Evolutionary conservation across 106 monocot genomes (phyloP).

Genomic region (Vanilla planifolia): DNA sequence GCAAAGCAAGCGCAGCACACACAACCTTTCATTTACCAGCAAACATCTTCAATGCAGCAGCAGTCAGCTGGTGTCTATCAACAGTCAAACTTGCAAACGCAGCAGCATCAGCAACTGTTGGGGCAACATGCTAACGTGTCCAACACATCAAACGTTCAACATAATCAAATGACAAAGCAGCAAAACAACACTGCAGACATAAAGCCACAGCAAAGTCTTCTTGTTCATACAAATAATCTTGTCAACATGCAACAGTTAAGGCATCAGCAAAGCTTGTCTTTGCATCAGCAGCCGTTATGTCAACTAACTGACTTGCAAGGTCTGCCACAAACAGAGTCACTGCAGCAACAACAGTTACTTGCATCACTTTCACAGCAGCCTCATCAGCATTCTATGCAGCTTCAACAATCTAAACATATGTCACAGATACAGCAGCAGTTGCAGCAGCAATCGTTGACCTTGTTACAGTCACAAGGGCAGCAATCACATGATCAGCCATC

Average conservation of each 20-base stretch:
- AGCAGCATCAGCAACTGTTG: conserved; percentile 31
- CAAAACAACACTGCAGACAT: conserved; percentile 46
- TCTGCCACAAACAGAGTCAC: conserved; percentile 26
- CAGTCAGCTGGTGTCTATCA: conserved; percentile 36
- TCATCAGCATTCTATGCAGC: conserved; percentile 41
- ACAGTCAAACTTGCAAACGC: conserved; percentile 25
- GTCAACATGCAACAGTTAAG: conserved; percentile 56
- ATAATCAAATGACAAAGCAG: conserved; percentile 40
- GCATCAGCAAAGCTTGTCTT: conserved; percentile 42
- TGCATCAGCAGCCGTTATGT: conserved; percentile 47
- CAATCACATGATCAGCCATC: conserved; percentile 44
- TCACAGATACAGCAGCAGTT: conserved; percentile 36
- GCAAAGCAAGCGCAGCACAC: conserved; percentile 41
- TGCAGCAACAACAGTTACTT: conserved; percentile 45
- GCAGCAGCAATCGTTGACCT: conserved; percentile 28
- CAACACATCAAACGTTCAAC: conserved; percentile 37
- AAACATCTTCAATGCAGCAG: conserved; percentile 39
- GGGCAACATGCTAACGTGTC: conserved; percentile 49
- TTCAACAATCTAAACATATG: conserved; percentile 41
- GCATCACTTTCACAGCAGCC: conserved; percentile 25
- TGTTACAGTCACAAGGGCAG: conserved; percentile 52
- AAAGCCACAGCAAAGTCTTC: conserved; percentile 47
- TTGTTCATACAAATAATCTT: conserved; percentile 54
- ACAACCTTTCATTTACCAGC: conserved; percentile 42
- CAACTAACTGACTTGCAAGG: conserved; percentile 33